Percentiles rank a stretch among this genome's conserved stretches.
Conservation (phyloP, 441 rosid species). For the Sinapis alba region DNA sequence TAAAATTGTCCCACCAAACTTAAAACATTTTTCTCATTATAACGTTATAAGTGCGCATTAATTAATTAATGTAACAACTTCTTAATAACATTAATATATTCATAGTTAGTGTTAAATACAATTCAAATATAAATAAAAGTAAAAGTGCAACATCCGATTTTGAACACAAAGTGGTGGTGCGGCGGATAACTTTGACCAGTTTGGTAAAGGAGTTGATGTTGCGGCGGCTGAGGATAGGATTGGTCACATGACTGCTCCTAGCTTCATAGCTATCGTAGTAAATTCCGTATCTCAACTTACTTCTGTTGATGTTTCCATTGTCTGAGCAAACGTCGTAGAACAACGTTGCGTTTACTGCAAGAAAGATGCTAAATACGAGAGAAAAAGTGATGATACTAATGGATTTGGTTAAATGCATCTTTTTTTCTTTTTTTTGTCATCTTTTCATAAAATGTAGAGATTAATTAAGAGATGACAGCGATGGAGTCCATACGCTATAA, state of each 20-base stretch:
- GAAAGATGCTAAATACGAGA: constrained; percentile 10
- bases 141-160: constrained; percentile 2
- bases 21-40: neutral
- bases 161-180: constrained; percentile 4
- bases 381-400: neutral
- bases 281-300: constrained; percentile 9
- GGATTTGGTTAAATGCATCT: neutral
- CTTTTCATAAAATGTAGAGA: neutral
- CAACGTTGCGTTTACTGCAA: constrained; percentile 26
- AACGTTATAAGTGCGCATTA: neutral
- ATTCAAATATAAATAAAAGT: neutral
- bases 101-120: neutral
- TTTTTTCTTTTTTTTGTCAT: constrained; percentile 7
- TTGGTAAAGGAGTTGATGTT: constrained; percentile 6
- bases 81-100: neutral
- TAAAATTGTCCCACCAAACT: neutral
- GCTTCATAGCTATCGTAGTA: neutral
- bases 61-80: neutral
- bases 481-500: neutral
- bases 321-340: neutral
- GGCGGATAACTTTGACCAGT: constrained; percentile 24
- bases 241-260: constrained; percentile 10
- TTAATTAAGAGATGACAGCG: neutral
- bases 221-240: constrained; percentile 27
- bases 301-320: constrained; percentile 5